Evolutionary conservation across 768 basidiomycete genomes (phyloP).

Genomic region (Tricholoma furcatifolium): DNA sequence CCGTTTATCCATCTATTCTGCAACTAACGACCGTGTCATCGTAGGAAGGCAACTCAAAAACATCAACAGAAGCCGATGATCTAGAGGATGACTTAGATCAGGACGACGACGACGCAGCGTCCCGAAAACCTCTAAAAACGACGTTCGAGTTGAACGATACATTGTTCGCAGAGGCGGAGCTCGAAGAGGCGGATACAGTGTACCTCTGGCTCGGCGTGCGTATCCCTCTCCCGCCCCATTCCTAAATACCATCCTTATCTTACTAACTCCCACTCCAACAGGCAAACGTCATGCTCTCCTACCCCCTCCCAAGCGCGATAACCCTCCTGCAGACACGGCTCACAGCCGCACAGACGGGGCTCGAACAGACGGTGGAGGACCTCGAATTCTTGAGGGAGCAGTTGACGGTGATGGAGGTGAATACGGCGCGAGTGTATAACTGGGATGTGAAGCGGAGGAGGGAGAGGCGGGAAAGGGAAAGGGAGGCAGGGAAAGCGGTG

Average conservation of each 20-base stretch:
- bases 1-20: too few relatives aligned
- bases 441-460: conserved; percentile 89
- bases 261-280: conserved; percentile 26
- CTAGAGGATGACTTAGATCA: conserved; percentile 31
- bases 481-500: conserved; percentile 28
- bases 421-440: conserved; percentile 94
- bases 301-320: conserved; percentile 79
- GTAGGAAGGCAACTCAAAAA: conserved; percentile 61
- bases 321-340: conserved; percentile 76
- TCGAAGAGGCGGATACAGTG: conserved; percentile 86
- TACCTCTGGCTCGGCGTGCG: conserved; percentile 95
- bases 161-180: conserved; percentile 86
- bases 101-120: conserved; percentile 38
- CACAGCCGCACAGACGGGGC: conserved; percentile 58
- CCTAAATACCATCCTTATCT: not conserved
- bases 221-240: conserved; percentile 11
- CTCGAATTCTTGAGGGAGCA: conserved; percentile 93
- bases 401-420: conserved; percentile 94
- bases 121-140: conserved; percentile 62
- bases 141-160: conserved; percentile 97
- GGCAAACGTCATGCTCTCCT: conserved; percentile 98
- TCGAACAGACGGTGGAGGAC: conserved; percentile 78
- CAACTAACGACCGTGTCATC: conserved; percentile 5
- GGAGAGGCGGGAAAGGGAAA: conserved; percentile 47
- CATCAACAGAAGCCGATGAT: conserved; percentile 42